Evolutionary conservation across 495 filamentous ascomycete species (phyloP), one percentile per base, ranked within the genome.

Genomic region (Lineolata rhizophorae): DNA sequence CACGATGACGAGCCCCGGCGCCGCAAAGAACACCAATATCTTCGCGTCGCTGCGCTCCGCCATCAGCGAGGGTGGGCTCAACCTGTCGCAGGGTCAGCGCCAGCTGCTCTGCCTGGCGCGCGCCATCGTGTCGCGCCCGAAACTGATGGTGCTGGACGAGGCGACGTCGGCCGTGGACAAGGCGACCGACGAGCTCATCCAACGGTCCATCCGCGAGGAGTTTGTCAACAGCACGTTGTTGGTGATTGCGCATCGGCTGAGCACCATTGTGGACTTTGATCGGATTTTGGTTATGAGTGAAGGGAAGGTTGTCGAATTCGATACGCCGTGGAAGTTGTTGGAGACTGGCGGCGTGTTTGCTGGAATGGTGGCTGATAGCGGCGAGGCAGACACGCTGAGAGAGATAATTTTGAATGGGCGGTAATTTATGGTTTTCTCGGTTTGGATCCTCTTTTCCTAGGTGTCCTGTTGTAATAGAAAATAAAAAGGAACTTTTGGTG

Each of bases 111-210:
- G 81, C 41, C 69, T 93, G 1, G 82, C 83, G 0, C 72, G 83
- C 4, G 82, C 83, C 21, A 85, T 91, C 43, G 70, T 90, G 19
- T 58, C 68, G 3, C 63, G 70, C 0, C 78, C 80, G 8, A 76
- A 76, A 42, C 72, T 93, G 37, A 74, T 93, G 65, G 70, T 93
- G 5, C 61, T 93, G 6, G 83, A 93, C 45, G 83, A 93, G 53
- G 83, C 83, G 0, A 93, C 83, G 0, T 73, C 67, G 3, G 79
- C 83, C 2, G 78, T 90, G 2, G 83, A 90, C 49, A 85, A 81
- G 76, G 67, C 69, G 24, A 90, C 79, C 0, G 82, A 92, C 47
- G 56, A 63, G 3, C 55, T 85, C 12, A 85, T 92, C 40, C 80
- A 90, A 52, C 59, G 70, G 9, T 72, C 62, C 31, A 87, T 92